Base-by-base conservation (phyloP, 768 basidiomycete genomes). In the Heimioporus sp. region DNA sequence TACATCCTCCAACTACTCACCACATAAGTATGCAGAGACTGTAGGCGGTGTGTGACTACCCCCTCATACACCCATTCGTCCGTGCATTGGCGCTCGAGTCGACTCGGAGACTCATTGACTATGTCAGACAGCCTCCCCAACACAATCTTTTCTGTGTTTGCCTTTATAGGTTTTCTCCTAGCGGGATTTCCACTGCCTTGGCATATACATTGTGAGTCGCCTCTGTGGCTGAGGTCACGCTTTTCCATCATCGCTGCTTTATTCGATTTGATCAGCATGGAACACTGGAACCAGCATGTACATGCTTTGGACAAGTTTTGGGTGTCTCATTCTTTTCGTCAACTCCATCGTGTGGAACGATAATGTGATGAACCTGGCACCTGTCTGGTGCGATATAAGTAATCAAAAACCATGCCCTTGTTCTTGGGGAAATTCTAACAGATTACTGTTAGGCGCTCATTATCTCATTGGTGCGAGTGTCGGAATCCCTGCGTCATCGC, bases 321-420 rank as follows among this genome's bases (percentile, higher is more conserved):
- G 50, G 7, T 69, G 65, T 43, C 52, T 73, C 7, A 51, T 70
- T 13, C 51, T 49, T 20, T 67, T 72, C 48, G 50, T 76, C 41
- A 73, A 76, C 54, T 72, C 60, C 57, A 65, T 68, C 35, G 50
- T 73, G 2, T 78, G 76, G 76, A 58, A 55, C 24, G 62, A 72
- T 37, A 70, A 63, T 38, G 55, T 59, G 11, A 55, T 53, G 10
- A 67, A 76, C 38, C 43, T 48, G 16, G 62, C 65, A 1, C 79
- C 78, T 0, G 70, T 78, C 3, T 83, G 77, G 77, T 82, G 82
- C 56, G 82, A 83, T 56, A 79, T 82, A 43, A 67, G 82, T 82
- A 52, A 30, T 12, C 38, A 15, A 12, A 45, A 12, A 8, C 11
- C 16, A 16, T 17, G 28, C 4, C 31, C 31, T 13, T n/a, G 24